Percentiles rank a stretch among this genome's conserved stretches.
Evolutionary conservation across 495 filamentous ascomycete genomes (phyloP).

Genomic region (Extremus antarcticus): DNA sequence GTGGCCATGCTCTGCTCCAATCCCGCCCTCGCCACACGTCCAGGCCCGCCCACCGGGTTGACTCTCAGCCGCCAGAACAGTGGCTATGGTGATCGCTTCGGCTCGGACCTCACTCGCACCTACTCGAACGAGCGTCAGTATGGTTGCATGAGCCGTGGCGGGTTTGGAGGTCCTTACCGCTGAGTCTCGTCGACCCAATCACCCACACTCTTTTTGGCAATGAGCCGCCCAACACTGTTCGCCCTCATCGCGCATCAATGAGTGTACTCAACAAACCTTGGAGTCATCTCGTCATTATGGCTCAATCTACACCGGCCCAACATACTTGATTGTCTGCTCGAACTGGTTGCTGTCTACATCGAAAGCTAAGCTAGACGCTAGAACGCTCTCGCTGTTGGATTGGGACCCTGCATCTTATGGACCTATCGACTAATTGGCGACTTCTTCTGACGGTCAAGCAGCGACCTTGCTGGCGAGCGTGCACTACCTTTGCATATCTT

Average conservation of each 20-base stretch:
- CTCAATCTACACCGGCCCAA: background rate
- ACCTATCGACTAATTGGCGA: background rate
- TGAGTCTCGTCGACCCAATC: background rate
- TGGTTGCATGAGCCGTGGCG: constrained; percentile 3
- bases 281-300: background rate
- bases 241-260: background rate
- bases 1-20: constrained; percentile 99
- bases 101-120: background rate
- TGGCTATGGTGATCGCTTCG: constrained; percentile 31
- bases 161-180: constrained; percentile 11
- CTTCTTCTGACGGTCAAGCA: background rate
- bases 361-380: background rate
- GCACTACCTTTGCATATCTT: constrained; percentile 2
- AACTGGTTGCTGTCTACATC: constrained; percentile 1
- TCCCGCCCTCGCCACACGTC: constrained; percentile 71
- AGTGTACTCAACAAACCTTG: background rate
- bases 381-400: constrained; percentile 2
- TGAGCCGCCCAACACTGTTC: background rate
- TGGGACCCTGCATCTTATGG: background rate
- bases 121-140: constrained; percentile 18
- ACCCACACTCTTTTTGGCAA: background rate
- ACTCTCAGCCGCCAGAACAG: constrained; percentile 52
- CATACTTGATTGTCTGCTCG: constrained; percentile 1
- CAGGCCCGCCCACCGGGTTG: constrained; percentile 65
- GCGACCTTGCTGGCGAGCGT: constrained; percentile 4